These are phyloP conservation scores for Metarhizium humberi DNA, from an alignment of 2,329 filamentous ascomycete species.

Conservation along the genomic window DNA sequence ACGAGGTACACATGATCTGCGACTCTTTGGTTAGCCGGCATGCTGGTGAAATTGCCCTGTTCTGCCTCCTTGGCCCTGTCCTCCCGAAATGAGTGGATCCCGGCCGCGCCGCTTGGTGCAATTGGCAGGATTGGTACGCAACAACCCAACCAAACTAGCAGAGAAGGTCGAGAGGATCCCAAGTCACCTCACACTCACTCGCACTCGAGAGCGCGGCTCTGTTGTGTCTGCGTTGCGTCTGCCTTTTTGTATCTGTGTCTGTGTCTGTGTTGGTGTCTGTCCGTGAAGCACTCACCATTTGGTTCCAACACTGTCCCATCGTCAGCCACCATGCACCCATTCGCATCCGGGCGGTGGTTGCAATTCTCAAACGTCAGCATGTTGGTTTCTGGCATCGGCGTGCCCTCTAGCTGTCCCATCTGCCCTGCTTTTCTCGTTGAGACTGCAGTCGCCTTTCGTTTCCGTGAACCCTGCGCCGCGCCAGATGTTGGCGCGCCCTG, in stretches of 20 bases:
- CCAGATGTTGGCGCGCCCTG: constrained; percentile 41
- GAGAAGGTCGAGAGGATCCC: not conserved
- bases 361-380: constrained; percentile 80
- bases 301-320: constrained; percentile 76
- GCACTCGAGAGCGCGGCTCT: not conserved
- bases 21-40: constrained; percentile 8
- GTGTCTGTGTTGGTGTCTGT: not conserved
- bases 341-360: constrained; percentile 52
- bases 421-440: constrained; percentile 15
- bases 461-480: constrained; percentile 53
- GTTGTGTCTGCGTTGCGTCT: not conserved
- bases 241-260: not conserved
- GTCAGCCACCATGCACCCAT: constrained; percentile 77
- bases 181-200: not conserved
- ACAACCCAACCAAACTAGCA: constrained; percentile 1
- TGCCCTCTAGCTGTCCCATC: constrained; percentile 27
- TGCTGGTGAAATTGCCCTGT: constrained; percentile 9
- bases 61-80: constrained; percentile 10
- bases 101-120: constrained; percentile 7
- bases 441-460: constrained; percentile 65
- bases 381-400: constrained; percentile 57
- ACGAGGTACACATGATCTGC: constrained; percentile 83
- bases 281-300: constrained; percentile 59
- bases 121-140: constrained; percentile 1
- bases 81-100: constrained; percentile 6